Evolutionary conservation across 257 asterid genomes (phyloP).

Genomic region (Solanum dulcamara): DNA sequence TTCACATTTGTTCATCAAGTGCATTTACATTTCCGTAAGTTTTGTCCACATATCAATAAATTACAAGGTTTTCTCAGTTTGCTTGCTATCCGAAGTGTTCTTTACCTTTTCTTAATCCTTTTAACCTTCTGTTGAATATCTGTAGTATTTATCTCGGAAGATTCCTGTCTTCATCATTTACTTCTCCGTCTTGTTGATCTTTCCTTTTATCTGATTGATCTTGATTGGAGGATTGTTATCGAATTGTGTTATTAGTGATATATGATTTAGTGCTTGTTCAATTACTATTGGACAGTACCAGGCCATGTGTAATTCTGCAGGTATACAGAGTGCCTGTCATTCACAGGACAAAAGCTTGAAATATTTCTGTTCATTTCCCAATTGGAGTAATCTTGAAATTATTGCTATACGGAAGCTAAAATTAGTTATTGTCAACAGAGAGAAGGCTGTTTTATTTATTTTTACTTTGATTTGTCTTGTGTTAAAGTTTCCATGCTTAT

Average conservation of each 20-base stretch:
- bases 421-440: not conserved
- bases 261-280: not conserved
- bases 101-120: not conserved
- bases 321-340: not conserved
- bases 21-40: not conserved
- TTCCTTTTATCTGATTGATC: not conserved
- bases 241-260: not conserved
- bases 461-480: not conserved
- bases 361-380: not conserved
- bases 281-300: not conserved
- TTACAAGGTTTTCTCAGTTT: not conserved
- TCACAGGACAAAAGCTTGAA: not conserved
- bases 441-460: not conserved
- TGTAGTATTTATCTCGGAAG: not conserved
- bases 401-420: not conserved
- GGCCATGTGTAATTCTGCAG: not conserved
- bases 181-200: not conserved
- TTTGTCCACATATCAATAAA: not conserved
- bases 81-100: not conserved
- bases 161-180: not conserved
- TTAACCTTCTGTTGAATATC: not conserved
- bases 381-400: not conserved
- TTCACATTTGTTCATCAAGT: not conserved
- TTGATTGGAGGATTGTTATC: not conserved
- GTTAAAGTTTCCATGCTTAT: not conserved